Base-by-base conservation (phyloP, 2,329 filamentous ascomycete species). In the Helicocarpus griseus region DNA sequence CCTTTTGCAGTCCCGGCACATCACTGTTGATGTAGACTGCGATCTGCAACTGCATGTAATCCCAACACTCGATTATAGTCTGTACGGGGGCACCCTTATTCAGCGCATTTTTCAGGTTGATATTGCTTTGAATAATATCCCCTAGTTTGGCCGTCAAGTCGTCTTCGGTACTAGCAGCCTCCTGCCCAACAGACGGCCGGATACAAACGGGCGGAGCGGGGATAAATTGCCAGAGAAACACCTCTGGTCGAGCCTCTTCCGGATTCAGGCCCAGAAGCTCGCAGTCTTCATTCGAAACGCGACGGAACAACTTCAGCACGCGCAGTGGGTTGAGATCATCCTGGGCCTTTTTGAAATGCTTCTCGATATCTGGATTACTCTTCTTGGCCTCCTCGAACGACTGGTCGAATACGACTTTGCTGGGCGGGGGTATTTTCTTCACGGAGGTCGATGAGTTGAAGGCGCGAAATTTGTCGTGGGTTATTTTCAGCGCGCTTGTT, bases 1-100 rank as follows among this genome's bases (percentile, higher is more conserved):
- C 85, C 61, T 94, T 89, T 60, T 90, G 85, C n/a, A 98, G 78
- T 26, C 91, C 91, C 0, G 93, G 93, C 2, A 95, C 84, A 61
- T 96, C 90, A 57, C 90, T 95, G 73, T 98, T 97, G 67, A 98
- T 91, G 66, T 98, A 97, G 78, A 97, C 89, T 54, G 91, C 93
- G 54, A 97, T 87, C 63, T 97, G 90, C 7, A 95, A 78, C 64
- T 97, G 91, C 54, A 98, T 74, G 62, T 91, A 97, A 64, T 98
- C 93, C 93, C 93, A 98, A 61, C 95, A 89, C 66, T 98, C 93
- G 83, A 97, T 94, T 52, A 97, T 87, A 0, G 88, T 94, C 58
- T 86, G 81, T 2, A 98, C 79, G 0, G 89, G 83, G 13, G 90
- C 87, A 8, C 91, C 91, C 59, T 89, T 89, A 54, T 85, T 78